These are phyloP conservation scores for Priceomyces fermenticarens DNA, from an alignment of 805 yeast genomes.

Conservation along the genomic window DNA sequence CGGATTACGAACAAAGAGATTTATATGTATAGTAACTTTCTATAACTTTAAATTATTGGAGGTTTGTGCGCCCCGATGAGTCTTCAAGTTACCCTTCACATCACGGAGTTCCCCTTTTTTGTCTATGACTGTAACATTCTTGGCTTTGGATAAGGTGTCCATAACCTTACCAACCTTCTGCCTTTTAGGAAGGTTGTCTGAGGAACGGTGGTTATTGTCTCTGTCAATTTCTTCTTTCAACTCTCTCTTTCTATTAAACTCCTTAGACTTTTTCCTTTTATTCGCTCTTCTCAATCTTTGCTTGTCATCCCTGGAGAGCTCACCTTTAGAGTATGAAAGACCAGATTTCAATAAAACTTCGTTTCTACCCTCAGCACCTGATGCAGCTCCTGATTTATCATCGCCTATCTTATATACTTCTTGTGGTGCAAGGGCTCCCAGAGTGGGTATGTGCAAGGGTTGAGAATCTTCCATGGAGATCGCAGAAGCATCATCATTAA, in stretches of 20 bases:
- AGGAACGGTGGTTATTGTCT: constrained; percentile 15
- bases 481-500: constrained; percentile 60
- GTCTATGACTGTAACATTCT: constrained; percentile 76
- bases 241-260: constrained; percentile 35
- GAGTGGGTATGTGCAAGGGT: constrained; percentile 76
- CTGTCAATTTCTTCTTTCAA: constrained; percentile 23
- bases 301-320: constrained; percentile 78
- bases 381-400: constrained; percentile 23
- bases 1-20: background rate
- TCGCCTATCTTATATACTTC: constrained; percentile 69
- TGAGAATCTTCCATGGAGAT: constrained; percentile 95
- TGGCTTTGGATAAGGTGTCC: constrained; percentile 67
- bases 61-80: constrained; percentile 31
- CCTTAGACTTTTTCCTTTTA: constrained; percentile 74
- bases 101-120: constrained; percentile 74
- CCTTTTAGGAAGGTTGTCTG: constrained; percentile 36
- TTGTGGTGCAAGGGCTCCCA: constrained; percentile 87
- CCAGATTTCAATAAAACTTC: constrained; percentile 77
- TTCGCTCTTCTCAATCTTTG: constrained; percentile 82
- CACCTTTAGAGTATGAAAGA: constrained; percentile 75
- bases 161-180: constrained; percentile 61
- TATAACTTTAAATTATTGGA: constrained; percentile 19
- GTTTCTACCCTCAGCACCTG: constrained; percentile 28
- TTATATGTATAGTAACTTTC: background rate
- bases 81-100: constrained; percentile 63